These are phyloP conservation scores for Apiotrichum siamense DNA, from an alignment of 1,284 basidiomycete genomes.

Conservation along the genomic window DNA sequence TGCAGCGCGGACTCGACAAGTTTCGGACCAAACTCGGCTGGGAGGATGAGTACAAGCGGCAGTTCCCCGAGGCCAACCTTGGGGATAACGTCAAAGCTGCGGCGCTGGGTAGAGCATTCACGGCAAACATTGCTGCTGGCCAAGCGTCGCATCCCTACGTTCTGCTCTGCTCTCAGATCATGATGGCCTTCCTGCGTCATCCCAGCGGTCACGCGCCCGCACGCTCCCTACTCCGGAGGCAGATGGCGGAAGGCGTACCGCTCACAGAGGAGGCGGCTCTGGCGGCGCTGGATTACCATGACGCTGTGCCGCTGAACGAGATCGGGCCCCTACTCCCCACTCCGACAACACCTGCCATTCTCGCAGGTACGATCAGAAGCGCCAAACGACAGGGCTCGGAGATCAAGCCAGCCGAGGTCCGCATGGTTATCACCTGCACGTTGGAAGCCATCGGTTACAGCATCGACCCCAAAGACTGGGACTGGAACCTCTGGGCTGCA, in stretches of 20 bases:
- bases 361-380: not conserved
- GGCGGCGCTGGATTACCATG: not conserved
- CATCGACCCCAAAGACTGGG: slow-evolving; percentile 5
- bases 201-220: slow-evolving; percentile 9
- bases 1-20: not conserved
- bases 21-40: not conserved
- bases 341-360: not conserved
- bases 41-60: not conserved
- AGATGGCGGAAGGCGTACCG: slow-evolving; percentile 14
- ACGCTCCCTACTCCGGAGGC: slow-evolving; percentile 8
- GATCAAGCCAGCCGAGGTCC: slow-evolving; percentile 9
- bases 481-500: slow-evolving; percentile 22
- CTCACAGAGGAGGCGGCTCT: not conserved
- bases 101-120: not conserved
- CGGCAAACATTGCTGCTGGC: not conserved
- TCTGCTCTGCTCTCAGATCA: slow-evolving; percentile 5
- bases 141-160: not conserved
- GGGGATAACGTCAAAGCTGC: not conserved
- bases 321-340: slow-evolving; percentile 11
- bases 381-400: too few species aligned
- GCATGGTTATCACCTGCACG: slow-evolving; percentile 18
- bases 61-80: not conserved
- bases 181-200: slow-evolving; percentile 13
- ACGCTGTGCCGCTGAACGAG: not conserved
- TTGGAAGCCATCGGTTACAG: slow-evolving; percentile 3